Evolutionary conservation across 148 eudicot genomes (phyloP).

Genomic region (Silene latifolia): DNA sequence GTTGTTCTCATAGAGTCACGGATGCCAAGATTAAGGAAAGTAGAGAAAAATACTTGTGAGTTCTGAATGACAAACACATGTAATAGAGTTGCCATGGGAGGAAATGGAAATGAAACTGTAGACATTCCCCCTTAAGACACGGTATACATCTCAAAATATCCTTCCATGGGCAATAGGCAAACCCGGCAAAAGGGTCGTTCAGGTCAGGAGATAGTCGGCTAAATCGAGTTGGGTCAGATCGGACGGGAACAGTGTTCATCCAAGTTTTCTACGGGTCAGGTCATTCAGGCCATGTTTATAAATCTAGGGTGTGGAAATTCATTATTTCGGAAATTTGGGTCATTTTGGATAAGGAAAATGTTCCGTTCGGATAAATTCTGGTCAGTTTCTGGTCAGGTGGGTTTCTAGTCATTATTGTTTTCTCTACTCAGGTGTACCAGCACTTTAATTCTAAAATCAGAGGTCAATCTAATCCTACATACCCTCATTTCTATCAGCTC

Average conservation of each 20-base stretch:
- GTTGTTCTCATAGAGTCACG: not conserved
- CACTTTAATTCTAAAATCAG: not conserved
- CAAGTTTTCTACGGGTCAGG: not conserved
- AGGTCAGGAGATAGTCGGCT: not conserved
- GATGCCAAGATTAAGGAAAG: not conserved
- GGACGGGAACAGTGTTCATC: not conserved
- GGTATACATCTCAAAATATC: not conserved
- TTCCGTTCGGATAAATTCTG: not conserved
- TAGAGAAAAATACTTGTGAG: not conserved
- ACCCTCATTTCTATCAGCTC: not conserved
- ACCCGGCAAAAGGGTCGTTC: not conserved
- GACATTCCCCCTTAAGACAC: not conserved
- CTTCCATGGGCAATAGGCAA: not conserved
- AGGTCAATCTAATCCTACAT: not conserved
- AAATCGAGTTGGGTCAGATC: not conserved
- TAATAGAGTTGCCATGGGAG: not conserved
- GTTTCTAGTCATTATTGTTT: not conserved
- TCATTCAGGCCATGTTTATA: not conserved
- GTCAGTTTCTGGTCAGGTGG: not conserved
- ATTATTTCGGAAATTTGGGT: too few species aligned
- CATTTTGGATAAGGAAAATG: not conserved
- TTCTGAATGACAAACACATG: not conserved
- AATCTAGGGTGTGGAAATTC: not conserved
- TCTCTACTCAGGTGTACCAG: not conserved
- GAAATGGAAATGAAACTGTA: not conserved